These are phyloP conservation scores for Myochromella boudieri DNA, from an alignment of 768 basidiomycete genomes.

Conservation along the genomic window DNA sequence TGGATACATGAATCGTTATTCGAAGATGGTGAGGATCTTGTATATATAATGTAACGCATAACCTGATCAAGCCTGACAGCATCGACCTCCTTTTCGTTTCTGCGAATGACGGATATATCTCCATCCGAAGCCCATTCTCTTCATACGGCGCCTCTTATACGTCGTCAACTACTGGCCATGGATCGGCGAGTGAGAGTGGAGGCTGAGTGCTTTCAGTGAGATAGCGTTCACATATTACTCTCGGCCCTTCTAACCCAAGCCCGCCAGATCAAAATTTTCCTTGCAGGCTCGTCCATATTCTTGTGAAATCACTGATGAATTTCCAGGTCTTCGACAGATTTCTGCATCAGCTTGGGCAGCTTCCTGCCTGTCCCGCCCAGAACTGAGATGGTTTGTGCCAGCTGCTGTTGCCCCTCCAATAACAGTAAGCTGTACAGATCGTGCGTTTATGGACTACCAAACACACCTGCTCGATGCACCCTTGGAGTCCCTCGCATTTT, in stretches of 20 bases:
- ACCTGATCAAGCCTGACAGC: conserved; percentile 14
- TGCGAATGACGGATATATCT: conserved; percentile 63
- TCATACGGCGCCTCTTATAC: conserved; percentile 60
- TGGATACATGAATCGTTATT: conserved; percentile 72
- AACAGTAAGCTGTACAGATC: conserved; percentile 66
- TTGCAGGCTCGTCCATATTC: conserved; percentile 25
- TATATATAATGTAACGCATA: no score
- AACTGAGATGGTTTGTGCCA: conserved; percentile 85
- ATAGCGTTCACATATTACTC: conserved; percentile 2
- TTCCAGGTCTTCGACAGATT: conserved; percentile 63
- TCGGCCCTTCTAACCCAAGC: conserved; percentile 7
- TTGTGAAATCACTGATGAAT: conserved; percentile 36
- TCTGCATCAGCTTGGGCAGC: conserved; percentile 58
- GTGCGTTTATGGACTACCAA: conserved; percentile 77
- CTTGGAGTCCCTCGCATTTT: conserved; percentile 74
- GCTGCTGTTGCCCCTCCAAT: conserved; percentile 85
- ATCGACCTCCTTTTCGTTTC: conserved; percentile 74
- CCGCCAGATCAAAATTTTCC: conserved; percentile 31
- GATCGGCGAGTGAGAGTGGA: conserved; percentile 40
- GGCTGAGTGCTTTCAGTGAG: conserved; percentile 47
- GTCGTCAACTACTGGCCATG: conserved; percentile 48
- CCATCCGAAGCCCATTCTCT: conserved; percentile 66
- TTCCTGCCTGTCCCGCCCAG: conserved; percentile 81
- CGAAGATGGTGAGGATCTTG: conserved; percentile 51
- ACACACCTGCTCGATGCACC: conserved; percentile 61